A percentile compares a stretch with the other conserved stretches of the same genome.
Evolutionary conservation across 805 yeast species (phyloP).

Genomic region (Nakazawaea holstii): DNA sequence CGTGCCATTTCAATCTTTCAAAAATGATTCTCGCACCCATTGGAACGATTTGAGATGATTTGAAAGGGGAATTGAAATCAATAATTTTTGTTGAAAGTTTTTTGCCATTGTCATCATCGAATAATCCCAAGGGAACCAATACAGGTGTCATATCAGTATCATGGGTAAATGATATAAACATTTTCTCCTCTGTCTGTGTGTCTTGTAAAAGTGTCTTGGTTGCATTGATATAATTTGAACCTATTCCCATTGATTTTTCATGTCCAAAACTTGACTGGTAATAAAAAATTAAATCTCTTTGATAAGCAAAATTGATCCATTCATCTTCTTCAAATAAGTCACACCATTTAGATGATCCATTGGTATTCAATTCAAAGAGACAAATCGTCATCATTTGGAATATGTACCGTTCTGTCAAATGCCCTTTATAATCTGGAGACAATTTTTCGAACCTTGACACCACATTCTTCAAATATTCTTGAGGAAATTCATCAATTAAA

Average conservation of each 20-base stretch:
- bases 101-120: slow-evolving; percentile 29
- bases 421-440: slow-evolving; percentile 31
- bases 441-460: slow-evolving; percentile 26
- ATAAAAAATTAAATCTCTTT: slow-evolving; percentile 35
- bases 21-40: slow-evolving; percentile 45
- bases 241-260: slow-evolving; percentile 32
- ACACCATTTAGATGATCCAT: slow-evolving; percentile 39
- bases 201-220: slow-evolving; percentile 37
- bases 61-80: slow-evolving; percentile 43
- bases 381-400: slow-evolving; percentile 36
- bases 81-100: slow-evolving; percentile 37
- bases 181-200: slow-evolving; percentile 25
- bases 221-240: slow-evolving; percentile 43
- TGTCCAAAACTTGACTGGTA: slow-evolving; percentile 47
- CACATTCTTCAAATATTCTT: slow-evolving; percentile 24
- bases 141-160: slow-evolving; percentile 51
- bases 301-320: slow-evolving; percentile 35
- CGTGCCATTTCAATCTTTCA: slow-evolving; percentile 33
- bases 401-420: slow-evolving; percentile 35
- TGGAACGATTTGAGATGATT: slow-evolving; percentile 41
- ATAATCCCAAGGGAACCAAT: slow-evolving; percentile 43
- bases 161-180: slow-evolving; percentile 46
- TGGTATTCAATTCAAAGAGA: slow-evolving; percentile 45
- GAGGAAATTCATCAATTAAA: slow-evolving; percentile 22
- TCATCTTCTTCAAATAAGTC: slow-evolving; percentile 46